Base-by-base conservation (phyloP, 805 yeast species). In the Suhomyces kilbournensis region DNA sequence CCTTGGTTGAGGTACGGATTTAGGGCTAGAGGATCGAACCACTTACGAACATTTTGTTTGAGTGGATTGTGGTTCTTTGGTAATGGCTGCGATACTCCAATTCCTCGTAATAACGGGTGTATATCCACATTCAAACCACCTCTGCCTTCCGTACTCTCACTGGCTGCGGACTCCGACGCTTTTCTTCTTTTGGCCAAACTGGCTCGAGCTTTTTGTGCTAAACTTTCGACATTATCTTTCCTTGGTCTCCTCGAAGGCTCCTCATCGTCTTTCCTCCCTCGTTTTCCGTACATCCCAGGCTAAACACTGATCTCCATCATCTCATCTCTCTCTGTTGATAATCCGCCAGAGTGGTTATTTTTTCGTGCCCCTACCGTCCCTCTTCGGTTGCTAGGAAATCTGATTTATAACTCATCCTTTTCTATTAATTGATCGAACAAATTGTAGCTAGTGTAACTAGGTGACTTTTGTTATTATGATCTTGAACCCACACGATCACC, bases 1-100 rank as follows among this genome's bases (percentile, higher is more conserved):
- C 51, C 51, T 50, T 69, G 75, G 47, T 68, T 63, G 25, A 75
- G 56, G 52, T 75, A 75, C 1, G 78, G 78, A 49, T 75, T 75
- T 2, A 71, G 58, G 7, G 73, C 54, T 3, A 64, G 43, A 2
- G 72, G 68, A 51, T 73, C 78, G 50, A 72, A 72, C 57, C 63
- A 56, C 23, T 53, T 50, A 23, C 70, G 52, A 3, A 57, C 61
- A 6, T 62, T 65, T 34, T 58, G 66, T 40, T 69, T 70, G 17
- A 69, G 48, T 1, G 74, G 74, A 55, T 66, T 73, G 53, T 57
- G 61, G 49, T 57, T 54, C 34, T 59, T 59, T 4, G 71, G 64
- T 1, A 67, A 52, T 19, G 58, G 51, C 8, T 75, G 70, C 7
- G 66, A 46, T 2, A 62, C 52, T n/a, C 42, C 42, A 46, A 63